These are phyloP conservation scores for Dendrostoma leiphaemia DNA, from an alignment of 2,329 filamentous ascomycete species.

Conservation along the genomic window DNA sequence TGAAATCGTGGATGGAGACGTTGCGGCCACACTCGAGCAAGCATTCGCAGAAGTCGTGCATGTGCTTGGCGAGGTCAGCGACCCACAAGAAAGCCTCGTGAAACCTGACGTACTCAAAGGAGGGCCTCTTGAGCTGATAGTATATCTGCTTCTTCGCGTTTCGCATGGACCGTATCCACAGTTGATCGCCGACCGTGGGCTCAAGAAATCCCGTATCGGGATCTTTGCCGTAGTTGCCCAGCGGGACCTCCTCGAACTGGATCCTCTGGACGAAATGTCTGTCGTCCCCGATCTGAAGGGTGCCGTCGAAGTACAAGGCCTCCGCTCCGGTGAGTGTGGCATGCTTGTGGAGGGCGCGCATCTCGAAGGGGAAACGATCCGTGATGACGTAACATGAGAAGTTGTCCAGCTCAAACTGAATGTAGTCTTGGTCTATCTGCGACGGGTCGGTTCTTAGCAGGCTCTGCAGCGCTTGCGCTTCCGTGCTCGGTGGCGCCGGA, in stretches of 20 bases:
- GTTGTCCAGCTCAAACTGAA: constrained; percentile 53
- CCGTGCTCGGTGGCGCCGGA: constrained; percentile 24
- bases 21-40: constrained; percentile 28
- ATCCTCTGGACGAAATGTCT: constrained; percentile 53
- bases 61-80: constrained; percentile 67
- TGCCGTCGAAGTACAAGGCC: constrained; percentile 58
- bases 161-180: constrained; percentile 62
- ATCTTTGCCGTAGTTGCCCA: constrained; percentile 63
- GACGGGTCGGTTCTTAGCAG: constrained; percentile 25
- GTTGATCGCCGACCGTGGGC: constrained; percentile 46
- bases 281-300: constrained; percentile 44
- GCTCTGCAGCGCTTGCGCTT: constrained; percentile 30
- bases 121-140: constrained; percentile 60
- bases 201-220: constrained; percentile 17
- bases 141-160: constrained; percentile 50
- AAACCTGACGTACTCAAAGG: constrained; percentile 60
- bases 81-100: constrained; percentile 68
- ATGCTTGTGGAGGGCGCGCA: constrained; percentile 55
- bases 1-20: constrained; percentile 57
- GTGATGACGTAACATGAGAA: constrained; percentile 56
- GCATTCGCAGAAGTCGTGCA: constrained; percentile 61
- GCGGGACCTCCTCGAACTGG: constrained; percentile 55
- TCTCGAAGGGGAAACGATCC: constrained; percentile 40
- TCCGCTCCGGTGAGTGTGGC: constrained; percentile 33
- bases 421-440: constrained; percentile 27